Base-by-base conservation (phyloP, 768 basidiomycete species). In the Naganishia vishniacii region DNA sequence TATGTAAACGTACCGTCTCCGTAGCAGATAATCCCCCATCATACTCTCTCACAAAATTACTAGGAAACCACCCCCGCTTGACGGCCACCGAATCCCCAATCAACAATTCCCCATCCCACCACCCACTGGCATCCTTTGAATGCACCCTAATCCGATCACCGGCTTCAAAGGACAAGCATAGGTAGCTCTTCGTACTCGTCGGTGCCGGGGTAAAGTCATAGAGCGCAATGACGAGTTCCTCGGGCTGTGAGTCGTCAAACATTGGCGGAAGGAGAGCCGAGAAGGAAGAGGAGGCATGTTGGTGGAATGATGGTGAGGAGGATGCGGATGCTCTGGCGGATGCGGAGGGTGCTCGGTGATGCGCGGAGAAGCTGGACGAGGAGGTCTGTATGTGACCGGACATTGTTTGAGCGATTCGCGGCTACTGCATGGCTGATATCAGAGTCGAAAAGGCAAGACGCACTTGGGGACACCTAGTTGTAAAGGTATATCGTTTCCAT, bases 81-180 rank as follows among this genome's bases (percentile, higher is more conserved):
- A 70, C 70, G 1, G 72, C 73, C 37, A 62, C 45, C 25, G 58
- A 18, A 56, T 67, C 32, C 34, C 45, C 15, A 25, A 49, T 60
- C 34, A 58, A 46, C 18, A 94, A 76, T 78, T 98, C 91, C 11
- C 95, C 95, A 73, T 99, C 93, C 94, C 94, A 98, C 95, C 95
- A 98, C 0, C 95, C 95, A 70, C 86, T 89, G 3, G 81, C 66
- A 78, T 97, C 91, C 68, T 86, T 83, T 71, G 90, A 91, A 49
- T 88, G 80, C n/a, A 97, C 91, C 65, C 86, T 86, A 62, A 98
- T 91, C 60, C 93, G 83, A 73, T 97, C 88, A 3, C 94, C 93
- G 0, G 89, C 87, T 45, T 84, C 83, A 80, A 99, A 98, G 23
- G 86, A 82, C 41, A 99, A 83, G 77, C 91, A 94, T 9, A 88